Evolutionary conservation across 2,329 filamentous ascomycete genomes (phyloP), one percentile per base, ranked within the genome.

Genomic region (Aspergillus fumigatus): DNA sequence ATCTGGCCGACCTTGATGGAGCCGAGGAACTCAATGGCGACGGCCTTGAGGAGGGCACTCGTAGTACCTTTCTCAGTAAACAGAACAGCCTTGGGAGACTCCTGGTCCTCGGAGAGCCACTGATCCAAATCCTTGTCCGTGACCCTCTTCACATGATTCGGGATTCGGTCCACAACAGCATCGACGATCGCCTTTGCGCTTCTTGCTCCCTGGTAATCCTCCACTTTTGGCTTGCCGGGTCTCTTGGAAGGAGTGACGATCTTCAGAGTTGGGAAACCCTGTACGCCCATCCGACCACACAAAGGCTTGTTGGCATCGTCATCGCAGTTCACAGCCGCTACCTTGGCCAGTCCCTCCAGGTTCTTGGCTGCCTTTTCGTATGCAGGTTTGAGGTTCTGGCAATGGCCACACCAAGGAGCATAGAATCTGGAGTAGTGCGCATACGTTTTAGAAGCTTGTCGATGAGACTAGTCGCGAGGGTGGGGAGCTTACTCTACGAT

Each of bases 361-460:
- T 87, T 91, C 68, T 88, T 89, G 65, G 94, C 94, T 1, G 88
- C 92, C 75, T 96, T 96, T 75, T 97, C 93, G 77, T 94, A 99
- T 48, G 90, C 90, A 3, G 92, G 93, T 77, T 97, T 92, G 68
- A 99, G 88, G 77, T 89, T 97, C 77, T 96, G 84, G 79, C 94
- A 99, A 77, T 97, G 94, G 45, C 93, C 94, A 69, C 94, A 97
- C 93, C 93, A 97, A 25, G 93, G 93, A 8, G 93, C 93, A 70
- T 96, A 97, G 82, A 97, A 97, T 77, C 92, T 90, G 71, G 27
- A 32, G 21, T 26, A 41, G 47, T 35, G 14, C 45, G 32, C n/a
- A 47, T 86, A 77, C 52, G 58, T 41, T 52, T 55, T 54, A 59
- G 57, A 38, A 59, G 65, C 53, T 52, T 57, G 56, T 47, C 23